phyloP scores from a whole-genome alignment of 306 rosid species.

The Astragalus glycyphyllos region DNA sequence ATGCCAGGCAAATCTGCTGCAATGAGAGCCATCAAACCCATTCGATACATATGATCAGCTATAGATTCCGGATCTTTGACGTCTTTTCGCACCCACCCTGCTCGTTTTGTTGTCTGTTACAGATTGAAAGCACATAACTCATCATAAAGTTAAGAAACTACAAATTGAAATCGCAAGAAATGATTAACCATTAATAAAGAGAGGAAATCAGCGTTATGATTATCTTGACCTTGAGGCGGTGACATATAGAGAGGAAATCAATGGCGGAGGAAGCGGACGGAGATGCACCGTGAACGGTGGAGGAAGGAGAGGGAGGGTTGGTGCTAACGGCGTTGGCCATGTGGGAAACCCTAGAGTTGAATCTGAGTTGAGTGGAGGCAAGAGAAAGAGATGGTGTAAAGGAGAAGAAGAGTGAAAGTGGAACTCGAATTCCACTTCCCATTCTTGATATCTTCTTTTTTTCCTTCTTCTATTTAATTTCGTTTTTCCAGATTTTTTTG shows the following conservation, averaged over 20 bases:
- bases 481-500: background rate
- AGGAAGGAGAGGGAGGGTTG: conserved; percentile 32
- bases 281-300: conserved; percentile 41
- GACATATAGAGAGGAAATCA: conserved; percentile 89
- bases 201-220: no score
- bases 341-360: conserved; percentile 8
- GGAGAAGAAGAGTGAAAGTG: conserved; percentile 11
- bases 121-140: background rate
- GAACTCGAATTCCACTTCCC: conserved; percentile 1
- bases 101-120: conserved; percentile 77
- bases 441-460: background rate
- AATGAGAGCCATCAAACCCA: conserved; percentile 90
- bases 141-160: conserved; percentile 12
- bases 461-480: background rate
- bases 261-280: conserved; percentile 73
- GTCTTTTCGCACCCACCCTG: conserved; percentile 76
- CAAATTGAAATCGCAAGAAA: background rate
- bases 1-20: conserved; percentile 79
- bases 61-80: conserved; percentile 77
- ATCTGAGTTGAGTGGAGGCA: background rate
- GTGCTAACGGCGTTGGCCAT: conserved; percentile 5
- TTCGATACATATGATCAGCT: conserved; percentile 96
- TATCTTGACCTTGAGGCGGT: conserved; percentile 63
- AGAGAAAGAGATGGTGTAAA: background rate
- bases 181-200: no score